Evolutionary conservation across 2,329 filamentous ascomycete genomes (phyloP), one percentile per base, ranked within the genome.

Genomic region (Zasmidium angulare): DNA sequence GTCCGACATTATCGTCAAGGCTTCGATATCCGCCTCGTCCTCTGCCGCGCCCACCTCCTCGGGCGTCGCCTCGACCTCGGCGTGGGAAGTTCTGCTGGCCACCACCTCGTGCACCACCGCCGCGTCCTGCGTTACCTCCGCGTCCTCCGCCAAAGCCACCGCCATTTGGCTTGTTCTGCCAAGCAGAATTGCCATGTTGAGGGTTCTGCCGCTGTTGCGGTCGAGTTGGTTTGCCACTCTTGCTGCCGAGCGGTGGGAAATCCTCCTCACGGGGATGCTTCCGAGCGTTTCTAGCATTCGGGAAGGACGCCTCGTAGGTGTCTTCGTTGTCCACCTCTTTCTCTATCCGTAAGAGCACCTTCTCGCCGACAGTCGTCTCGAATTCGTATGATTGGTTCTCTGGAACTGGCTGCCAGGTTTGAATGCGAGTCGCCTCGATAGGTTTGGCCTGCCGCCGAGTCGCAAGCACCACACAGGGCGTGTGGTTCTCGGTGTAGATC

Each of bases 291-390:
- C 78, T 75, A 70, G 83, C 88, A 69, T 84, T 87, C 29, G 82
- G 79, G 64, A 86, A 86, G 19, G 84, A 76, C 68, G 81, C 84
- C 66, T 89, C 86, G 69, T 86, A 86, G 62, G 86, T 83, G 63
- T 84, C 85, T 68, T 89, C 86, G 22, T 77, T 75, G 2, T 79
- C 77, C 53, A 86, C 74, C 78, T 93, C 90, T 54, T 86, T 81
- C 73, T 96, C 91, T 50, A 98, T 87, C 1, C 89, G 84, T 53
- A 98, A 77, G 63, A 95, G 81, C 17, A 91, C 85, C 77, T 96
- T 96, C 76, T 98, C 93, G 19, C 89, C 89, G 1, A 98, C 90
- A 0, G 85, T 86, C 0, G 89, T 92, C 63, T 96, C 90, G 68
- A 98, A 92, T 4, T 86, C 82, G 69, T 93, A 86, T 0, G 86